Percentiles rank a stretch among this genome's conserved stretches.
These are phyloP conservation scores for Schizopora paradoxa DNA, from an alignment of 1,284 basidiomycete genomes.

Conservation along the genomic window DNA sequence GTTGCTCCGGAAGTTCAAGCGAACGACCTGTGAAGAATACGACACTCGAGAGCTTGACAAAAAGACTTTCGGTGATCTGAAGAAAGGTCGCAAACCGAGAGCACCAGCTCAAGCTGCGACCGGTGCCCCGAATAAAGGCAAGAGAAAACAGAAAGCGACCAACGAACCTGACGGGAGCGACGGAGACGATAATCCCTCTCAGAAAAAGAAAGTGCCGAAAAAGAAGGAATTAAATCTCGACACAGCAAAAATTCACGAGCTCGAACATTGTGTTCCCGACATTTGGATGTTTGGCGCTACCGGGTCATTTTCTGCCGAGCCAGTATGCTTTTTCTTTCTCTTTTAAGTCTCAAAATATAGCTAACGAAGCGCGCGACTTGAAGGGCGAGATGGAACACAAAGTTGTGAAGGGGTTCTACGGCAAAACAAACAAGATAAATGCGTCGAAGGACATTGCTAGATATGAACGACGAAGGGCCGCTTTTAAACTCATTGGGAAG, in stretches of 20 bases:
- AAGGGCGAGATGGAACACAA: slow-evolving; percentile 20
- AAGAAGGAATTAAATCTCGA: slow-evolving; percentile 19
- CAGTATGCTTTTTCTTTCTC: slow-evolving; percentile 20
- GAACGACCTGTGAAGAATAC: slow-evolving; percentile 17
- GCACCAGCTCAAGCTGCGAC: neutral
- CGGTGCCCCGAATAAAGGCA: neutral
- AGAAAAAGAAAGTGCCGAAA: too few relatives aligned
- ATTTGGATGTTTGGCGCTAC: slow-evolving; percentile 22
- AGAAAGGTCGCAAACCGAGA: neutral
- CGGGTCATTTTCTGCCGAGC: slow-evolving; percentile 26
- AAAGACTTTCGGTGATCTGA: neutral
- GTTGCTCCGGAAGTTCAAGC: slow-evolving; percentile 18
- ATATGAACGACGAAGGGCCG: slow-evolving; percentile 16
- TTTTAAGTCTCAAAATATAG: neutral
- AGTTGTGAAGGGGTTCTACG: slow-evolving; percentile 18
- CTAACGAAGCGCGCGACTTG: neutral
- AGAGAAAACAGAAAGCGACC: neutral
- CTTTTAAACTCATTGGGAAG: too few relatives aligned
- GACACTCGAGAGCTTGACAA: slow-evolving; percentile 19
- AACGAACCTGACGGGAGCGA: too few relatives aligned
- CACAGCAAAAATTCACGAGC: slow-evolving; percentile 23
- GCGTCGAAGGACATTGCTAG: slow-evolving; percentile 18
- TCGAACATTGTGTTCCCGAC: slow-evolving; percentile 18
- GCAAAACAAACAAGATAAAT: slow-evolving; percentile 18
- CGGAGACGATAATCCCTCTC: too few relatives aligned